A percentile compares a stretch with the other conserved stretches of the same genome.
These are phyloP conservation scores for Fusarium neocosmosporiellum DNA, from an alignment of 2,329 filamentous ascomycete species.

Conservation along the genomic window DNA sequence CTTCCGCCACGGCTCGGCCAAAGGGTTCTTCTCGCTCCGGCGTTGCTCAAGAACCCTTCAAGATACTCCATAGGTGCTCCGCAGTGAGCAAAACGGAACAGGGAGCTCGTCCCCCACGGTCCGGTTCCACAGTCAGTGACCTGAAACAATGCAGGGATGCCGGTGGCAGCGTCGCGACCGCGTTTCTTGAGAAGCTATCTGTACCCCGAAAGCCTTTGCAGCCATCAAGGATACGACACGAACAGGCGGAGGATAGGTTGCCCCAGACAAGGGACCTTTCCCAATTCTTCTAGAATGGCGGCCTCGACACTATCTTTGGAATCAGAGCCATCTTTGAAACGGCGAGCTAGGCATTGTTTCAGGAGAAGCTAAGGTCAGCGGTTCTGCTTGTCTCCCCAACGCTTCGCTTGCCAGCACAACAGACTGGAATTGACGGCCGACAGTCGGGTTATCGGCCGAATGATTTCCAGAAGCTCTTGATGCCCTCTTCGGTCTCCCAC, in stretches of 20 bases:
- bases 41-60: not conserved
- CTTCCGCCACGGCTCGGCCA: not conserved
- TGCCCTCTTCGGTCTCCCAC: not conserved
- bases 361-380: constrained; percentile 26
- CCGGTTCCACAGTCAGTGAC: constrained; percentile 39
- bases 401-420: constrained; percentile 7
- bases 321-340: constrained; percentile 11
- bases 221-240: constrained; percentile 13
- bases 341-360: constrained; percentile 26
- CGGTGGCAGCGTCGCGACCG: constrained; percentile 22
- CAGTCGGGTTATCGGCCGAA: constrained; percentile 20
- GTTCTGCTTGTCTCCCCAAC: constrained; percentile 8
- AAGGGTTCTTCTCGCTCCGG: constrained; percentile 3
- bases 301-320: constrained; percentile 1
- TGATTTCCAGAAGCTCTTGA: not conserved
- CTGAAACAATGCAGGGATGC: constrained; percentile 44
- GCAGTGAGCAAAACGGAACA: constrained; percentile 19
- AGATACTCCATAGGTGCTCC: not conserved
- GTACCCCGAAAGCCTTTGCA: constrained; percentile 12
- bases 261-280: not conserved
- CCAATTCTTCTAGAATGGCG: constrained; percentile 17
- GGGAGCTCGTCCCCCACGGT: constrained; percentile 34
- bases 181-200: constrained; percentile 29
- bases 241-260: constrained; percentile 10
- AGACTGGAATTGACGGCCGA: constrained; percentile 9